Base-by-base conservation (phyloP, 2,329 filamentous ascomycete genomes). In the Claviceps pazoutovae region DNA sequence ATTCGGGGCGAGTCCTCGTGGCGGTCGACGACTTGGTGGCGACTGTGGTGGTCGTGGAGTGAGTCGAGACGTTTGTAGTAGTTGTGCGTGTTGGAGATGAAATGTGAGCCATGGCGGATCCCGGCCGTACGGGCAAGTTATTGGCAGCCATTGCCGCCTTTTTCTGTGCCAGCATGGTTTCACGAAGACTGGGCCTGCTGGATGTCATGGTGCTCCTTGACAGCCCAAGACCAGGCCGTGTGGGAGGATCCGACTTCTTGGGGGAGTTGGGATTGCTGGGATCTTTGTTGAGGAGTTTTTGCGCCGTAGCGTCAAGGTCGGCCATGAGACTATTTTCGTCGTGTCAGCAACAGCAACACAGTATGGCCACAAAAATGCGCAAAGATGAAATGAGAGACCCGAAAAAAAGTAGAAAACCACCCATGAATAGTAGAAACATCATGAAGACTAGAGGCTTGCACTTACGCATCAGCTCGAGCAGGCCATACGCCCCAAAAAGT, bases 101-200 rank as follows among this genome's bases (percentile, higher is more conserved):
- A 52, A 83, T 74, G 41, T 76, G 70, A 13, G 80, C 74, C 80
- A 83, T 82, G 51, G 80, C 79, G 37, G 80, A 83, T 9, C 78
- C 80, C 1, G 80, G 80, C 8, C 80, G 70, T 23, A 73, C 62
- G 11, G 78, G 79, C 1, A 81, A 64, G 50, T 74, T 78, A 49
- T 63, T 66, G 37, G 72, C 63, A 38, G 74, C 69, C 58, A 79
- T 58, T 5, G 70, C 63, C 26, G 77, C 79, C 60, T 74, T 88
- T 68, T 88, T 90, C 62, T 91, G 85, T 5, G 88, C 89, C 61
- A 88, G 71, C 74, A 96, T 89, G 3, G 87, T 75, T 60, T 95
- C 90, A 56, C 87, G 84, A 26, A 96, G 68, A 11, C 86, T 86
- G 11, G 80, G 77, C 55, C 83, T 83, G 42, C 75, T 66, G 26